Conservation (phyloP, 805 yeast genomes). For the Wickerhamomyces pijperi region DNA sequence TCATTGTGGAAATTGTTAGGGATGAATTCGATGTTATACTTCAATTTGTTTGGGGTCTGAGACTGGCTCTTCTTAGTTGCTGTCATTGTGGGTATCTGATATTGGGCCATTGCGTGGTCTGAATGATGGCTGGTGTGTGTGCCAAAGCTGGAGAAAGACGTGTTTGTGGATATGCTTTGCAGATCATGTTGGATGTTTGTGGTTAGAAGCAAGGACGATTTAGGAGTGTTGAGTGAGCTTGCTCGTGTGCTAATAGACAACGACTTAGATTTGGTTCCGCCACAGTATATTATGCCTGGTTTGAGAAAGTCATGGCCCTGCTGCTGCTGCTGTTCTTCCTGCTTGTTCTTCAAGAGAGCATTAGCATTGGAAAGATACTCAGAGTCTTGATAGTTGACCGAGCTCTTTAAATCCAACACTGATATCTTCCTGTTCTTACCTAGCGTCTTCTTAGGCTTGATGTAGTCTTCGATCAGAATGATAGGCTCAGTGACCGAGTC, state of each 20-base stretch:
- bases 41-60: no score
- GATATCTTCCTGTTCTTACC: conserved; percentile 19
- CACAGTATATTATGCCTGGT: not conserved
- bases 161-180: no score
- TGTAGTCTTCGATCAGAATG: conserved; percentile 48
- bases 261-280: no score
- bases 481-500: conserved; percentile 15
- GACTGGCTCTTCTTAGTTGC: no score
- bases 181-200: not conserved
- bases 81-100: no score
- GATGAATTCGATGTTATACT: not conserved
- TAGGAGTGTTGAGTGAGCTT: conserved; percentile 3
- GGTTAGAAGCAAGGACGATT: conserved; percentile 1
- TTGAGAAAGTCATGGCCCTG: not conserved
- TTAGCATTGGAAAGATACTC: not conserved
- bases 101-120: no score
- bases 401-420: conserved; percentile 22
- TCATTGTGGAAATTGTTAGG: conserved; percentile 1
- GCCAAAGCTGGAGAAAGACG: no score
- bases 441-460: conserved; percentile 18
- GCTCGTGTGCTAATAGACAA: conserved; percentile 2
- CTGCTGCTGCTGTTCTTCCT: not conserved
- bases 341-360: not conserved
- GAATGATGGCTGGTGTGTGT: no score
- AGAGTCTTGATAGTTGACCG: conserved; percentile 8